phyloP scores from a whole-genome alignment of 2,329 filamentous ascomycete genomes.

The Aureobasidium sp. region DNA sequence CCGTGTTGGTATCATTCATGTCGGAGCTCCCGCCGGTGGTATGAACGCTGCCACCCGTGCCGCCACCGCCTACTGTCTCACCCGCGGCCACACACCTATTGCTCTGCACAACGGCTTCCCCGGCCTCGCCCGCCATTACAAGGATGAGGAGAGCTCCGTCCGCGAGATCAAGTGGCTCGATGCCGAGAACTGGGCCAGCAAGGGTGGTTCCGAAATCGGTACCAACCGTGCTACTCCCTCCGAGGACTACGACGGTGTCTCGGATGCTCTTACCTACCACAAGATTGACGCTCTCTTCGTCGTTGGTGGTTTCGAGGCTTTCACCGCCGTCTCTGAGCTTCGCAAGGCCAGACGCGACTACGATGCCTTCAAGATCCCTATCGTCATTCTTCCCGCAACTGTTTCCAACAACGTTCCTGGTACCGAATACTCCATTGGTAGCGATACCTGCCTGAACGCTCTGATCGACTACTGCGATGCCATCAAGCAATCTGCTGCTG shows the following conservation, averaged over 20 bases:
- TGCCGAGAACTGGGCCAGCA: slow-evolving; percentile 90
- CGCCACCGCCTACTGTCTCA: slow-evolving; percentile 85
- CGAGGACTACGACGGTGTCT: slow-evolving; percentile 62
- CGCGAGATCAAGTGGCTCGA: slow-evolving; percentile 87
- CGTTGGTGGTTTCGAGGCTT: slow-evolving; percentile 93
- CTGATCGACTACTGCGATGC: slow-evolving; percentile 93
- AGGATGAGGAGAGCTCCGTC: slow-evolving; percentile 70
- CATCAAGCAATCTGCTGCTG: slow-evolving; percentile 93
- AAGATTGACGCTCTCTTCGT: slow-evolving; percentile 78
- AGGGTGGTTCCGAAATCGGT: slow-evolving; percentile 94
- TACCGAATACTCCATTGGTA: slow-evolving; percentile 93
- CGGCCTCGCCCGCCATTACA: slow-evolving; percentile 83
- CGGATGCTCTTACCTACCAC: slow-evolving; percentile 63
- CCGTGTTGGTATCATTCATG: slow-evolving; percentile 92
- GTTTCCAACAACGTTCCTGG: slow-evolving; percentile 98
- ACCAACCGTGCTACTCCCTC: slow-evolving; percentile 89
- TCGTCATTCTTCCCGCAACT: slow-evolving; percentile 87
- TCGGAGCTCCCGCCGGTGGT: slow-evolving; percentile 90
- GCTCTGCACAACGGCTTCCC: slow-evolving; percentile 97
- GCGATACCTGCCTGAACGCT: slow-evolving; percentile 93
- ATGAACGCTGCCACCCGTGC: slow-evolving; percentile 97
- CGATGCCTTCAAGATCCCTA: slow-evolving; percentile 83
- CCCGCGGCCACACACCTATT: slow-evolving; percentile 83
- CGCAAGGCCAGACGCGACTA: slow-evolving; percentile 71
- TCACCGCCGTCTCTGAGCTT: slow-evolving; percentile 82